Base-by-base conservation (phyloP, 2,329 filamentous ascomycete genomes). In the Ophiobolus disseminans region DNA sequence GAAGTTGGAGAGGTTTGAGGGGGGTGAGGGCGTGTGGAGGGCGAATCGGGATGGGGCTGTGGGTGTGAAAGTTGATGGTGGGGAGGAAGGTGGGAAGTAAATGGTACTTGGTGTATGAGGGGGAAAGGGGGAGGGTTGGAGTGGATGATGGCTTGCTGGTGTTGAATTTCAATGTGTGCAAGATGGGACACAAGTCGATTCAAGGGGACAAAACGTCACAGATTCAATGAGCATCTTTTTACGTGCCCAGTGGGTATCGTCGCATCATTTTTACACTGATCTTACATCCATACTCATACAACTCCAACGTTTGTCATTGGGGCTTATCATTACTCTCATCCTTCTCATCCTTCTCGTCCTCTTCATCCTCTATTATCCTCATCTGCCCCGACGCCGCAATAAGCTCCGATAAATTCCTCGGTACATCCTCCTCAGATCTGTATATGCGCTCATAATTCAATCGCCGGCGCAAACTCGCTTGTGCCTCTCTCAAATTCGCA, bases 1-100 rank as follows among this genome's bases (percentile, higher is more conserved):
- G 93, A 97, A 97, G 76, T 79, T 86, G 57, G 93, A 97, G 76
- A 88, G 91, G 70, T 97, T 97, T 78, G 85, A 82, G 36, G 87
- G 83, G 1, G 87, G 86, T 17, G 87, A 88, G 55, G 89, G 82
- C 5, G 82, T 94, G 35, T 97, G 92, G 92, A 86, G 91, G 75
- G 90, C 89, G 52, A 97, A 97, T 75, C 77, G 87, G 57, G 91
- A 96, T 74, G 89, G 88, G 8, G 77, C 79, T 50, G 73, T 76
- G 38, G 87, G 85, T 5, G 76, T 79, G 35, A 78, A 73, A 59
- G 71, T 82, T 49, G 63, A 69, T 22, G 53, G 35, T 31, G 48
- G 45, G 19, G 40, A 32, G 36, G 48, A 50, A 37, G 50, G 17
- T 7, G 23, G 23, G 39, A 7, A 19, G 10, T 16, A 46, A 5